phyloP scores from a whole-genome alignment of 176 grass and related monocot species.

The Coix lacrymajobi region DNA sequence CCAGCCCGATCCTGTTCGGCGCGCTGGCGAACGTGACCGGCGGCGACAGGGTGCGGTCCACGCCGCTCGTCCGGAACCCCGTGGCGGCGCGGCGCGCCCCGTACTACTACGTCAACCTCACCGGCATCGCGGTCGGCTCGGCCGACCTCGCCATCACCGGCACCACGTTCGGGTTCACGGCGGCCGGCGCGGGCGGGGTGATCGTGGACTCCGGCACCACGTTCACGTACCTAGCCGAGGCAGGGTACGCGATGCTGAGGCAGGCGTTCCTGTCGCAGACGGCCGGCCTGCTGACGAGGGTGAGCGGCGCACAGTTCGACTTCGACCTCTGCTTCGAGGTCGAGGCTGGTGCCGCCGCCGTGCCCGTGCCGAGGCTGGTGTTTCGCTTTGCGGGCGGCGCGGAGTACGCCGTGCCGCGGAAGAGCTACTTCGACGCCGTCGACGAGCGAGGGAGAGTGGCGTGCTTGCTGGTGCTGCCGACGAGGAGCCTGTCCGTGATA shows the following conservation, averaged over 20 bases:
- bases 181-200: conserved; percentile 24
- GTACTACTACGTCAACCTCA: conserved; percentile 61
- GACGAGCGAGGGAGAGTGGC: conserved; percentile 14
- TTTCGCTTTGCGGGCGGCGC: conserved; percentile 45
- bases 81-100: background rate
- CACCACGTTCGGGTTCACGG: conserved; percentile 29
- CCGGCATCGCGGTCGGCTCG: conserved; percentile 43
- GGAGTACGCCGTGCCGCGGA: conserved; percentile 27
- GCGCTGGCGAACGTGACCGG: conserved; percentile 33
- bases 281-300: background rate
- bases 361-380: conserved; percentile 36
- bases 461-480: conserved; percentile 48
- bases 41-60: conserved; percentile 28
- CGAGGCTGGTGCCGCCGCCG: background rate
- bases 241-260: conserved; percentile 34
- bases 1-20: conserved; percentile 47
- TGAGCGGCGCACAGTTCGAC: conserved; percentile 19
- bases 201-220: conserved; percentile 64
- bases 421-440: conserved; percentile 41
- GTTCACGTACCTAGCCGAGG: conserved; percentile 35
- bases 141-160: conserved; percentile 20
- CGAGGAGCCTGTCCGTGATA: conserved; percentile 42
- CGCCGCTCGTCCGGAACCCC: conserved; percentile 38
- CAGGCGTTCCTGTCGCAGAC: conserved; percentile 30
- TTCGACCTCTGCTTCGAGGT: conserved; percentile 57